Evolutionary conservation across 805 yeast species (phyloP).

Genomic region (Teunomyces aglyptinius): DNA sequence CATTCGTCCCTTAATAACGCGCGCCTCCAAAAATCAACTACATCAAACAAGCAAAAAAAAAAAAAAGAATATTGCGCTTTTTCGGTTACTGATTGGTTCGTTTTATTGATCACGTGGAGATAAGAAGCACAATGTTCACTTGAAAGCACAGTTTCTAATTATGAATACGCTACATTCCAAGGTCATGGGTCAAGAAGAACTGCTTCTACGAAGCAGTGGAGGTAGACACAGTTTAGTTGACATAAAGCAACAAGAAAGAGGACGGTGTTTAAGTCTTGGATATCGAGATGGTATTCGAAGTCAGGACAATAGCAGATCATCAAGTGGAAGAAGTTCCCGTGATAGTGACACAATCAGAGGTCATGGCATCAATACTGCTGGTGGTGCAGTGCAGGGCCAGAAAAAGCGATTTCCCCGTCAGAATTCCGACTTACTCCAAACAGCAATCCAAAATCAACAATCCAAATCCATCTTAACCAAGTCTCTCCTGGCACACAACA

Average conservation of each 20-base stretch:
- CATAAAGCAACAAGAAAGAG: neutral
- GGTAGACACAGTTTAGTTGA: neutral
- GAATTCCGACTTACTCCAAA: constrained; percentile 11
- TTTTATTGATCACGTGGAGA: neutral
- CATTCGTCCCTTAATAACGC: constrained; percentile 17
- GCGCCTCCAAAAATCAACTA: neutral
- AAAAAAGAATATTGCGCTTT: neutral
- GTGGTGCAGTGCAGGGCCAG: neutral
- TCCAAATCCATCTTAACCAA: constrained; percentile 9
- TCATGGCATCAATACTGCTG: neutral
- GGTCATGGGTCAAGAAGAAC: neutral
- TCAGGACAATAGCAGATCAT: constrained; percentile 1
- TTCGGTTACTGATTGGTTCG: neutral
- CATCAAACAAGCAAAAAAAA: neutral
- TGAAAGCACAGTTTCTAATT: neutral
- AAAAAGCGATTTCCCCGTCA: constrained; percentile 2
- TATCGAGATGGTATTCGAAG: neutral
- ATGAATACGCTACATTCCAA: neutral
- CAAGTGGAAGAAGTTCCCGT: neutral
- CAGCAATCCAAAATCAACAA: constrained; percentile 14
- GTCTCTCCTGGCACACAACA: constrained; percentile 10
- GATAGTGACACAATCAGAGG: neutral
- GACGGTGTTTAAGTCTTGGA: neutral
- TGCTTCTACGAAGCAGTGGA: neutral
- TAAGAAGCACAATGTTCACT: neutral